phyloP scores from a whole-genome alignment of 148 eudicot species.

The Drosera capensis region DNA sequence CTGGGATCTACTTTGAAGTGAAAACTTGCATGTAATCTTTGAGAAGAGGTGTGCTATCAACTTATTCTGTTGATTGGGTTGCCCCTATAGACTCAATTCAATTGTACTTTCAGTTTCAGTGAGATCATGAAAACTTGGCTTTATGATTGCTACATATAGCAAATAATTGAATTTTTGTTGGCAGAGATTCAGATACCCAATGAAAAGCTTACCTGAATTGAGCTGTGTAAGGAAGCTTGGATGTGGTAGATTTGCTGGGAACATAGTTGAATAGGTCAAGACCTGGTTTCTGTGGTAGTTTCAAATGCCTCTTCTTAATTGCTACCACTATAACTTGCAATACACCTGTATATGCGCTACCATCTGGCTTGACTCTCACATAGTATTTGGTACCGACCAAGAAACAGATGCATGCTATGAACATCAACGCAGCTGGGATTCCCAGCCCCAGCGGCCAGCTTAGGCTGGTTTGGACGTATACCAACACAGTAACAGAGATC shows the following conservation, averaged over 20 bases:
- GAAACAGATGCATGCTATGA: constrained; percentile 33
- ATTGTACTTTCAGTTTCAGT: no score
- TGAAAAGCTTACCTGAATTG: constrained; percentile 56
- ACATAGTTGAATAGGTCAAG: constrained; percentile 19
- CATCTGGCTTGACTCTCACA: constrained; percentile 65
- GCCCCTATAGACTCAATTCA: no score
- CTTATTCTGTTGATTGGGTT: no score
- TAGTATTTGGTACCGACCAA: constrained; percentile 51
- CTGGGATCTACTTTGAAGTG: no score
- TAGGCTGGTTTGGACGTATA: constrained; percentile 58
- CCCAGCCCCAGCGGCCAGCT: constrained; percentile 76
- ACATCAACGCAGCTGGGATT: constrained; percentile 60
- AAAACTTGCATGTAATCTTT: no score
- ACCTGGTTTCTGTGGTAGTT: constrained; percentile 5
- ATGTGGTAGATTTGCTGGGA: constrained; percentile 44
- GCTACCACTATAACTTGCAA: constrained; percentile 56
- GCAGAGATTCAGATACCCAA: neutral
- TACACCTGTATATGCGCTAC: constrained; percentile 51
- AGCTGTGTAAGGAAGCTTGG: constrained; percentile 42
- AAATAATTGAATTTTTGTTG: neutral
- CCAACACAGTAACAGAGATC: constrained; percentile 55
- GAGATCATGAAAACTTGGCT: no score
- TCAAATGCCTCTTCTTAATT: constrained; percentile 37
- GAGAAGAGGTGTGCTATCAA: no score
- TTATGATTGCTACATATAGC: no score